These are phyloP conservation scores for Thecamonas trahens DNA, from an alignment of 78 protist species.

Conservation along the genomic window DNA sequence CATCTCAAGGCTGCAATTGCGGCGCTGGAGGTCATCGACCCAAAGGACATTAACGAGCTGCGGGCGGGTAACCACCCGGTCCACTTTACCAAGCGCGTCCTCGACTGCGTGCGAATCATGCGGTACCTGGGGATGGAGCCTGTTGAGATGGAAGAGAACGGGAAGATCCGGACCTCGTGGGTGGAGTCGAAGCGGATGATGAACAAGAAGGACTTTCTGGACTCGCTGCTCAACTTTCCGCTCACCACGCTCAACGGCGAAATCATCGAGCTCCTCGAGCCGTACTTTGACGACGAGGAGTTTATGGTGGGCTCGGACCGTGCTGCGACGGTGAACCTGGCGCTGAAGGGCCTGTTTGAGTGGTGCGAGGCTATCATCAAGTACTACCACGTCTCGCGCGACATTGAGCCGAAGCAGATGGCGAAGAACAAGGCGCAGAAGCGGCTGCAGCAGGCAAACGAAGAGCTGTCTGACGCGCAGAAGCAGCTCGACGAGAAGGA, in stretches of 20 bases:
- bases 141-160: conserved; percentile 26
- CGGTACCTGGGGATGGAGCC: background rate
- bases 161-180: conserved; percentile 43
- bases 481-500: conserved; percentile 53
- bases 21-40: conserved; percentile 57
- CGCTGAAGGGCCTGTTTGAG: conserved; percentile 65
- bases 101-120: conserved; percentile 73
- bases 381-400: conserved; percentile 55
- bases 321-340: conserved; percentile 46
- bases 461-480: conserved; percentile 36
- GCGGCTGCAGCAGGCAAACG: conserved; percentile 42
- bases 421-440: conserved; percentile 8
- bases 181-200: conserved; percentile 47
- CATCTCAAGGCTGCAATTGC: conserved; percentile 59
- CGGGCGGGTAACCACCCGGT: conserved; percentile 63
- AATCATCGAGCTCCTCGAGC: conserved; percentile 69
- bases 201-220: conserved; percentile 31
- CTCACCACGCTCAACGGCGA: conserved; percentile 78
- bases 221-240: conserved; percentile 28
- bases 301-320: conserved; percentile 52
- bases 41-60: conserved; percentile 60
- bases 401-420: conserved; percentile 22
- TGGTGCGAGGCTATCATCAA: conserved; percentile 65
- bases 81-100: conserved; percentile 56
- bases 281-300: conserved; percentile 62